Base-by-base conservation (phyloP, 2,329 filamentous ascomycete species). In the Fusarium sp. region DNA sequence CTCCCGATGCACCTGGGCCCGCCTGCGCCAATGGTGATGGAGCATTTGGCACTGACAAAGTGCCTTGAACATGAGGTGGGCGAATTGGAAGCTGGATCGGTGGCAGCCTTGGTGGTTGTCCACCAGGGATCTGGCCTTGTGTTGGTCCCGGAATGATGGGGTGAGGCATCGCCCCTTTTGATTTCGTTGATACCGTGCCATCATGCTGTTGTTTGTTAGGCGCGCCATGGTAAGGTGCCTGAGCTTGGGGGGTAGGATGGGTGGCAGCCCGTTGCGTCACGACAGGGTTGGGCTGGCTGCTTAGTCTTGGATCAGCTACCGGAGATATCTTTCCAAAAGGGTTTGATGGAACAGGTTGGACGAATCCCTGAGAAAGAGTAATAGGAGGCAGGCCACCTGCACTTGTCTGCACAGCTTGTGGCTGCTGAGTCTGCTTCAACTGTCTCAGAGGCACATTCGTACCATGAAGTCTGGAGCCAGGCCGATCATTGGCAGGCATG, bases 401-500 rank as follows among this genome's bases (percentile, higher is more conserved):
- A 14, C 20, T 46, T 47, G 27, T 53, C 29, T 44, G 61, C 34
- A 37, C 4, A n/a, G 29, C 11, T 24, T 54, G 41, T 20, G 51
- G 47, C 22, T 61, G 58, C 16, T 65, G 69, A 9, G n/a, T 6
- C 16, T 61, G 62, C 24, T 22, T 49, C 40, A 30, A 22, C n/a
- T 44, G 37, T 25, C 57, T 51, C 55, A 48, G 49, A 18, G 68
- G 69, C 25, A 74, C 62, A 40, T 64, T 56, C 18, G 76, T 74
- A 8, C 70, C 48, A 30, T 76, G 66, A 69, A 80, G 76, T 29
- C 58, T 69, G 55, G 77, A 44, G 42, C 74, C 72, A 57, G 81
- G 73, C 9, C 78, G 78, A 2, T 75, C 76, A 2, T 68, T 65
- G 24, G 74, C 77, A 3, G 83, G 83, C 5, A 75, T 75, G 11